Percentiles rank a stretch among this genome's conserved stretches.
Conservation (phyloP, 2,329 filamentous ascomycete genomes). For the Fusarium tuaranense region DNA sequence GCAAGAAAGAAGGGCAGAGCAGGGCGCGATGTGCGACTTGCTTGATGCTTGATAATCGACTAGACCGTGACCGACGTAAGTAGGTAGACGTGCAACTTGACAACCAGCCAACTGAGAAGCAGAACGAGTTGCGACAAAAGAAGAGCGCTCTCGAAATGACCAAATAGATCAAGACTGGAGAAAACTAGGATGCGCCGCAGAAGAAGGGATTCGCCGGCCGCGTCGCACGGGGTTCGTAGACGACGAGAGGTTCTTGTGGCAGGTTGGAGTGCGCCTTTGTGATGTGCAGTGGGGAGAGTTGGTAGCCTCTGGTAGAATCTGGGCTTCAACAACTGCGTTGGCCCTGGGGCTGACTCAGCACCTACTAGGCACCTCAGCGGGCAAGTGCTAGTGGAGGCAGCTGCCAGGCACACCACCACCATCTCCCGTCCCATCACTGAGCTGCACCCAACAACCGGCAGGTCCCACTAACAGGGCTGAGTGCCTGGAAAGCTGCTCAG, state of each 20-base stretch:
- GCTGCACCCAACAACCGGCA: background rate
- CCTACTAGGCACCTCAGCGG: background rate
- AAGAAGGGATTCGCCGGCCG: conserved; percentile 9
- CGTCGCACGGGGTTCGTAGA: conserved; percentile 22
- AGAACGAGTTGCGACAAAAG: conserved; percentile 17
- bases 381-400: background rate
- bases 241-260: conserved; percentile 30
- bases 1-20: background rate
- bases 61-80: conserved; percentile 19
- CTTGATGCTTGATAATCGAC: conserved; percentile 23
- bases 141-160: conserved; percentile 10
- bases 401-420: background rate
- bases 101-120: conserved; percentile 8
- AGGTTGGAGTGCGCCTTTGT: conserved; percentile 43
- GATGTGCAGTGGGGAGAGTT: conserved; percentile 55
- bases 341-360: conserved; percentile 39
- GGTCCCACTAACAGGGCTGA: conserved; percentile 35
- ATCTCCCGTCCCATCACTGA: background rate
- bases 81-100: conserved; percentile 25
- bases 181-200: background rate
- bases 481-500: background rate
- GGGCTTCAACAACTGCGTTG: conserved; percentile 41
- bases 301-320: conserved; percentile 47
- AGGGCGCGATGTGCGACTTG: conserved; percentile 16
- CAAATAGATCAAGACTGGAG: conserved; percentile 11